These are phyloP conservation scores for Penicillium decumbens DNA, from an alignment of 2,329 filamentous ascomycete genomes.

Conservation along the genomic window DNA sequence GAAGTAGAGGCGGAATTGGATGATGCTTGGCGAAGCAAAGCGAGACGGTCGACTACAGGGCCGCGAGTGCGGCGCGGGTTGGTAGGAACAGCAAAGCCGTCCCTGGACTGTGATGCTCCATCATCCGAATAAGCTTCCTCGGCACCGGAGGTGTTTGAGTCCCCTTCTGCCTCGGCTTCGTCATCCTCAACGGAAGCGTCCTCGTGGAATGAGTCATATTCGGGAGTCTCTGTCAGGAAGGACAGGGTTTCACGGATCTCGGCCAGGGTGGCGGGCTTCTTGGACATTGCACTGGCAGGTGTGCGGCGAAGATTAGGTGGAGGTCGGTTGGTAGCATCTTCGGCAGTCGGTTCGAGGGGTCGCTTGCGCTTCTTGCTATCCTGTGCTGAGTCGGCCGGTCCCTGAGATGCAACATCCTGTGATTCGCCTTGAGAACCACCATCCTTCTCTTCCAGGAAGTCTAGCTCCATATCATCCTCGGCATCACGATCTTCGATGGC, in stretches of 20 bases:
- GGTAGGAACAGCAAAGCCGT: constrained; percentile 26
- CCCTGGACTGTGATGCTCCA: constrained; percentile 24
- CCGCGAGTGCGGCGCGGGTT: constrained; percentile 39
- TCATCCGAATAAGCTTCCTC: constrained; percentile 19
- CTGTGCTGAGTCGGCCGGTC: constrained; percentile 18
- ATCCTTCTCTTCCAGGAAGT: constrained; percentile 57
- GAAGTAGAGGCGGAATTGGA: constrained; percentile 38
- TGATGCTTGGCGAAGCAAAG: constrained; percentile 44
- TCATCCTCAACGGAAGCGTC: constrained; percentile 49
- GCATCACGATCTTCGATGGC: constrained; percentile 78
- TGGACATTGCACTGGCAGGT: constrained; percentile 48
- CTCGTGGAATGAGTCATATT: constrained; percentile 52
- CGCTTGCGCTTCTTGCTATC: constrained; percentile 40
- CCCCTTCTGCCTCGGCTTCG: constrained; percentile 17
- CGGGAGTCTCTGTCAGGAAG: constrained; percentile 69
- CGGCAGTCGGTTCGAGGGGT: constrained; percentile 35
- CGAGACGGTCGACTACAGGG: constrained; percentile 44
- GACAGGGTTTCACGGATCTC: constrained; percentile 82
- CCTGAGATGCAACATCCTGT: constrained; percentile 21
- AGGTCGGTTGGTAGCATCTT: constrained; percentile 49
- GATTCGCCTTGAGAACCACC: constrained; percentile 39
- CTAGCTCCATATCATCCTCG: constrained; percentile 67
- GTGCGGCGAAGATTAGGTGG: constrained; percentile 61
- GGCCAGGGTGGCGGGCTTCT: constrained; percentile 68
- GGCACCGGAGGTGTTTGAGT: constrained; percentile 13